A percentile compares a stretch with the other conserved stretches of the same genome.
phyloP scores from a whole-genome alignment of 1,139 yeast species.

The Pichia sp. region DNA sequence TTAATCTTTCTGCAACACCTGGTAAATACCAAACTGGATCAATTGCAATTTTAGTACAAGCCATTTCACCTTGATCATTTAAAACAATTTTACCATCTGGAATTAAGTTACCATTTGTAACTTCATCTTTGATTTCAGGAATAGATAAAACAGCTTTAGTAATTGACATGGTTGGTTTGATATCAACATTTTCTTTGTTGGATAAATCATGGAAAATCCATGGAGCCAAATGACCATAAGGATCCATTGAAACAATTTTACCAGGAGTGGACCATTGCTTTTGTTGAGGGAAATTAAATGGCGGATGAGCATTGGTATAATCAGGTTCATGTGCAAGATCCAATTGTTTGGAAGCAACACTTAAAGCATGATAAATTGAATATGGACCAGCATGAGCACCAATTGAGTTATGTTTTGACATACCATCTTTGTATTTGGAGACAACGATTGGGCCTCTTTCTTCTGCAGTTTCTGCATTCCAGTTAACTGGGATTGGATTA shows the following conservation, averaged over 20 bases:
- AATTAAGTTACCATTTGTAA: constrained; percentile 40
- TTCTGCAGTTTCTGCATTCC: constrained; percentile 44
- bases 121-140: constrained; percentile 49
- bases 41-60: constrained; percentile 54
- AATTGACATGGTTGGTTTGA: constrained; percentile 55
- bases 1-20: constrained; percentile 55
- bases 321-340: constrained; percentile 48
- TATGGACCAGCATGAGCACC: constrained; percentile 61
- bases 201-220: constrained; percentile 43
- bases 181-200: constrained; percentile 40
- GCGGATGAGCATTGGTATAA: constrained; percentile 57
- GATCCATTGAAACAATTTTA: constrained; percentile 57
- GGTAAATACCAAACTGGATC: constrained; percentile 66
- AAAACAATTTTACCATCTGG: constrained; percentile 54
- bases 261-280: constrained; percentile 47
- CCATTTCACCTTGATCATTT: constrained; percentile 50
- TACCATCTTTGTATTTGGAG: constrained; percentile 44
- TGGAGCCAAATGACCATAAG: constrained; percentile 57
- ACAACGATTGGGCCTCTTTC: constrained; percentile 54
- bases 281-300: constrained; percentile 44
- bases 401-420: constrained; percentile 41
- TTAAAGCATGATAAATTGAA: constrained; percentile 54
- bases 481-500: constrained; percentile 40
- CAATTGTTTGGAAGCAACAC: constrained; percentile 50
- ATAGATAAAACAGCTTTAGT: constrained; percentile 57